Evolutionary conservation across 768 basidiomycete genomes (phyloP), one percentile per base, ranked within the genome.

Genomic region (Collybia sp.): DNA sequence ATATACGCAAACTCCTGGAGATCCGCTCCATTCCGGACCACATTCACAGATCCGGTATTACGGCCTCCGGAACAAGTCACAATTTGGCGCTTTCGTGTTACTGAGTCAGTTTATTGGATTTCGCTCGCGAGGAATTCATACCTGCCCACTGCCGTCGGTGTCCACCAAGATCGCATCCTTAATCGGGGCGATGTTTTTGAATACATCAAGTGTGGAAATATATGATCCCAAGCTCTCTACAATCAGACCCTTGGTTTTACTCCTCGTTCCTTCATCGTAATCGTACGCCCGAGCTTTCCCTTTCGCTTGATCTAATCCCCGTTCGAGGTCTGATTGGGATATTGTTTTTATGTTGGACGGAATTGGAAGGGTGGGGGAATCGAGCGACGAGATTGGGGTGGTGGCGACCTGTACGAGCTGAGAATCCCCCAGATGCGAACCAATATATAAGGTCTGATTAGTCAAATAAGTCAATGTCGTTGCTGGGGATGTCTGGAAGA

Each of bases 61-160:
- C 73, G 74, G 1, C 80, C 86, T 5, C 93, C 93, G 3, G 90
- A 93, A 55, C 88, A 90, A 1, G 91, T 90, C 3, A 95, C 80
- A 35, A 94, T 77, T 60, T 88, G 83, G n/a, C 70, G 72, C 87
- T 93, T 51, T 1, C 35, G 12, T 31, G 40, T 12, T 30, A 16
- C 8, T 1, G n/a, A 2, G 2, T 18, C 35, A 44, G 36, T 30
- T 32, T 19, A 16, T 44, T 32, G n/a, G 32, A 17, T 16, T 2
- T 33, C 25, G 0, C 9, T 18, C 13, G 30, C 5, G 33, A 15
- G 16, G 10, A 10, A 35, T 6, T 55, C 73, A 30, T 49, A 86
- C 85, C 71, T 88, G 83, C 12, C 83, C 82, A 54, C 76, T 83
- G 2, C 75, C 75, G 45, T 91, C 88, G 2, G 69, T 64, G 60